phyloP scores from a whole-genome alignment of 148 eudicot genomes.

The Chenopodium berlandieri region DNA sequence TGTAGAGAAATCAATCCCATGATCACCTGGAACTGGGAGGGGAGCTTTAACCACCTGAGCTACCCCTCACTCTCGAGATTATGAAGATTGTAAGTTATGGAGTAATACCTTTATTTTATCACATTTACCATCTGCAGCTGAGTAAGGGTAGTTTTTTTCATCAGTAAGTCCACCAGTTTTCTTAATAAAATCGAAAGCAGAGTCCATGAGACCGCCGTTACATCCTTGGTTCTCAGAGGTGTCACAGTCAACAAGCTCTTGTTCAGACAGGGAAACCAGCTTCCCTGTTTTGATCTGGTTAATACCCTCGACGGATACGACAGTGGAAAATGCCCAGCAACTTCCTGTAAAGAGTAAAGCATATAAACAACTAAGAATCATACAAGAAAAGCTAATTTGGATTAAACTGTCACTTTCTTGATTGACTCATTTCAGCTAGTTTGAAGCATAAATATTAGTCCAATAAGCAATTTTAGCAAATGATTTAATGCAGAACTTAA shows the following conservation, averaged over 20 bases:
- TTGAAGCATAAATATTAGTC: neutral
- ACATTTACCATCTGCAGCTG: constrained; percentile 57
- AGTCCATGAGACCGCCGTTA: constrained; percentile 85
- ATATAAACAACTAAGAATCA: neutral
- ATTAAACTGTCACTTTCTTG: constrained; percentile 6
- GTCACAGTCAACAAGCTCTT: constrained; percentile 91
- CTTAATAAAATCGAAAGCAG: constrained; percentile 69
- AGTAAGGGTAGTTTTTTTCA: constrained; percentile 71
- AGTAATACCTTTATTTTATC: constrained; percentile 48
- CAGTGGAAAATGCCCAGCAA: constrained; percentile 97
- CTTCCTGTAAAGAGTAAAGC: constrained; percentile 52
- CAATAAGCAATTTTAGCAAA: neutral
- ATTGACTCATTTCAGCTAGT: neutral
- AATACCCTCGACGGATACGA: constrained; percentile 81
- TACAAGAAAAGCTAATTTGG: neutral
- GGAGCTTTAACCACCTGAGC: too few relatives aligned
- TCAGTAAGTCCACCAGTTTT: constrained; percentile 72
- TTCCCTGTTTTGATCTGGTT: constrained; percentile 82
- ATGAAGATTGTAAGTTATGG: neutral
- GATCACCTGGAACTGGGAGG: too few relatives aligned
- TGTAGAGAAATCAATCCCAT: too few relatives aligned
- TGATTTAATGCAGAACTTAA: neutral
- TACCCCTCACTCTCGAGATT: too few relatives aligned
- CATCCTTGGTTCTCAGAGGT: constrained; percentile 69
- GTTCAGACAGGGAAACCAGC: constrained; percentile 75